Base-by-base conservation (phyloP, 2,329 filamentous ascomycete species). In the Pseudocercospora fuligena region DNA sequence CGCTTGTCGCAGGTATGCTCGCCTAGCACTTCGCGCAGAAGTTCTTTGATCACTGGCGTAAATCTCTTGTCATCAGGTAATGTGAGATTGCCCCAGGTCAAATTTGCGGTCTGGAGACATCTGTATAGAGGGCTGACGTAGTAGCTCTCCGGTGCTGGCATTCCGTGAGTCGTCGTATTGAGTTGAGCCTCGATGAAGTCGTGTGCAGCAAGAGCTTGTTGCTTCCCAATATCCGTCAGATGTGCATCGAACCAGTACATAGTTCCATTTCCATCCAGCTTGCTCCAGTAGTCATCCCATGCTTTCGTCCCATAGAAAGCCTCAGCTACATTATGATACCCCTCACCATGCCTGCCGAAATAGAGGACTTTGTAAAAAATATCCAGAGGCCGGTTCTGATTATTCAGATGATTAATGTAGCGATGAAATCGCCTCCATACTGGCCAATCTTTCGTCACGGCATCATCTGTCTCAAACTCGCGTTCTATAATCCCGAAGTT, bases 281-380 rank as follows among this genome's bases (percentile, higher is more conserved):
- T 82, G 4, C 86, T 84, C 88, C 88, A 92, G 80, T 91, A 90
- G 76, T 72, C 74, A 75, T 92, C 89, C 90, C 89, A 92, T 2
- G 86, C 87, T 1, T 87, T 85, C 0, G 89, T 91, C 56, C 89
- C 89, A 71, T 90, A 92, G 75, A 83, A 89, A 29, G 82, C 81
- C 77, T 91, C 88, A 14, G 89, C 89, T 6, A 87, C 86, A 72
- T 90, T 90, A 77, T 74, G 85, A 59, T 79, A 78, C 5, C 90
- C 90, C 77, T 92, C 85, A 23, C 90, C 90, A 74, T 92, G 90
- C 46, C 90, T 87, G 49, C 87, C 89, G 76, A 91, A 82, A 77
- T 89, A 89, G 31, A 92, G 75, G 9, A 93, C 82, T 73, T 90
- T 89, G 80, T 91, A 92, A 31, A 82, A 79, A 14, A 84, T 83